Conservation (phyloP, 1,284 basidiomycete species). For the Heimioporus punctisporus region DNA sequence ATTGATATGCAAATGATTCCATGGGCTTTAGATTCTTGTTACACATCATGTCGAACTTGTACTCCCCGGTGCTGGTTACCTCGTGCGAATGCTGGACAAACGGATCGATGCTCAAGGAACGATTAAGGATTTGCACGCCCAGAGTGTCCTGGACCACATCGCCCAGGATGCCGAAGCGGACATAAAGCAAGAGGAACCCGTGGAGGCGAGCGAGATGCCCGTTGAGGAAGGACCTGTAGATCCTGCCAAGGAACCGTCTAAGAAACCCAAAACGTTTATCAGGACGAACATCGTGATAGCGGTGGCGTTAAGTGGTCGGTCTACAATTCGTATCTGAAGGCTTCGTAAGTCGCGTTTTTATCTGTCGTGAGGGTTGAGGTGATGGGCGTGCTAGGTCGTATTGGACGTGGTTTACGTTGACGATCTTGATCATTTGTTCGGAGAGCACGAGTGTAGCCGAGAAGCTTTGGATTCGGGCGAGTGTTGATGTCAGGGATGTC, state of each 20-base stretch:
- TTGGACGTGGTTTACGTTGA: constrained; percentile 48
- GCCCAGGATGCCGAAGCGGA: constrained; percentile 35
- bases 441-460: constrained; percentile 44
- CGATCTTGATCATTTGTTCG: constrained; percentile 33
- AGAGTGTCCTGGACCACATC: constrained; percentile 51
- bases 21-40: constrained; percentile 46
- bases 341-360: constrained; percentile 40
- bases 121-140: constrained; percentile 47
- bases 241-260: constrained; percentile 17
- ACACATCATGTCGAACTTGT: constrained; percentile 70
- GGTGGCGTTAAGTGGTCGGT: constrained; percentile 68
- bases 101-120: constrained; percentile 59
- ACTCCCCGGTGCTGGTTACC: constrained; percentile 55
- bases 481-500: neutral
- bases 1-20: constrained; percentile 1
- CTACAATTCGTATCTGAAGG: constrained; percentile 64
- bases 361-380: too few relatives aligned
- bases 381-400: constrained; percentile 41
- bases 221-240: constrained; percentile 19
- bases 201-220: constrained; percentile 11
- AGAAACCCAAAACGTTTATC: constrained; percentile 52
- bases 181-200: constrained; percentile 19
- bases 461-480: constrained; percentile 54
- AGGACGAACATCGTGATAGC: constrained; percentile 57
- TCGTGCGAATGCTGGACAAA: constrained; percentile 65